Evolutionary conservation across 2,329 filamentous ascomycete genomes (phyloP), one percentile per base, ranked within the genome.

Genomic region (Colletotrichum sojae): DNA sequence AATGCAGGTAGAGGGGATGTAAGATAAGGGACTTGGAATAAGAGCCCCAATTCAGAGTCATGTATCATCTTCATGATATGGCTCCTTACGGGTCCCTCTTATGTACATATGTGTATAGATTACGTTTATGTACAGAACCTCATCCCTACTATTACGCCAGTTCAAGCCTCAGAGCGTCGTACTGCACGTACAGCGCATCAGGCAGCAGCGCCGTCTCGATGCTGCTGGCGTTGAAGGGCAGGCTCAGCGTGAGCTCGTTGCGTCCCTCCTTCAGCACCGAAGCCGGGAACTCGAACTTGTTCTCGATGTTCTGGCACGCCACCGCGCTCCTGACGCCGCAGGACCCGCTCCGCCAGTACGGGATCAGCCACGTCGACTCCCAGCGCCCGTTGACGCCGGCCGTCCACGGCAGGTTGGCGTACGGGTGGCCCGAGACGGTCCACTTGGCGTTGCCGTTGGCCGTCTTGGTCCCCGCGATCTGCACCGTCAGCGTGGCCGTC

Each of bases 91-190:
- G 10, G 31, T 6, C 31, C 10, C 31, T 9, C 10, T 36, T 12
- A 36, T 36, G 31, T 36, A 36, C 31, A 10, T 8, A 36, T 6
- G 9, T 36, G 31, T 36, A 6, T 36, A 36, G 9, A 10, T 36
- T 10, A 36, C 10, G 31, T 36, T 36, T 36, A 36, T 8, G 9
- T 36, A 36, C 31, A 36, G 10, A 36, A 36, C 6, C 40, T 43
- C 40, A 15, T 15, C 18, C 6, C n/a, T 9, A 13, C 6, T 10
- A 81, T 20, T 78, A 85, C 49, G 76, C 75, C 15, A 91, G 75
- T 74, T 91, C 89, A 54, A 91, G 73, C 58, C 89, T 81, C 74
- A 91, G 73, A 2, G 90, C 89, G 78, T 91, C 89, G 71, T 92
- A 91, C 79, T 91, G 89, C 6, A 91, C 85, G 76, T 91, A 91